Conservation (phyloP, 108 stramenopile species). For the Cyclotella sp. region DNA sequence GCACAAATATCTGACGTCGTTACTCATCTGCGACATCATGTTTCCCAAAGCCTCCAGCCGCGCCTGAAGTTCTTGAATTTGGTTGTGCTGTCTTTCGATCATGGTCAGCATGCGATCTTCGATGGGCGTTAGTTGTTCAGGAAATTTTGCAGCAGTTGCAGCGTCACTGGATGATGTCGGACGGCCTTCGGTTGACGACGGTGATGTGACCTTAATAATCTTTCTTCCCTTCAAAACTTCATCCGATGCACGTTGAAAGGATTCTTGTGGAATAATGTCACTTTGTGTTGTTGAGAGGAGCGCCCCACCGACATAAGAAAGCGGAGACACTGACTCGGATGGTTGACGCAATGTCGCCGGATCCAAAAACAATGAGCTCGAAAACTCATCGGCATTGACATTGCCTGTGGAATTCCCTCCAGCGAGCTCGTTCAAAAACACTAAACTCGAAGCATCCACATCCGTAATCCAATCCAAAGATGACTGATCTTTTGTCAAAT, state of each 20-base stretch:
- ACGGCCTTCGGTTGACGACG: neutral
- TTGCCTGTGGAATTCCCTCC: neutral
- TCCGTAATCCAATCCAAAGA: constrained; percentile 28
- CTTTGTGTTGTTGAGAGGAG: constrained; percentile 1
- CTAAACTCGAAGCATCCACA: constrained; percentile 34
- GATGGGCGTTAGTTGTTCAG: neutral
- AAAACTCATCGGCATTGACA: neutral
- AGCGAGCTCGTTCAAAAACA: constrained; percentile 20
- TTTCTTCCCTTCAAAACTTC: neutral
- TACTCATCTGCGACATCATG: constrained; percentile 32
- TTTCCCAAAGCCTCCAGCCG: constrained; percentile 33
- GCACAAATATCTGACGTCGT: constrained; percentile 33
- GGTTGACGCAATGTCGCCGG: neutral
- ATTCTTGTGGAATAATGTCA: neutral
- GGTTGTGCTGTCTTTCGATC: constrained; percentile 27
- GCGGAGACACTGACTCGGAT: no score
- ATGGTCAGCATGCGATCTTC: constrained; percentile 26
- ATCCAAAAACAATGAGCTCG: neutral
- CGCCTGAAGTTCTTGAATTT: constrained; percentile 32
- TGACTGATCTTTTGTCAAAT: constrained; percentile 1
- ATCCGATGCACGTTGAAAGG: neutral
- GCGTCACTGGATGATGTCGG: neutral
- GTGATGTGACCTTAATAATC: neutral
- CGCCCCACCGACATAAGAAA: neutral
- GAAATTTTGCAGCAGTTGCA: neutral